Evolutionary conservation across 2,329 filamentous ascomycete genomes (phyloP), one percentile per base, ranked within the genome.

Genomic region (Xylaria sp.): DNA sequence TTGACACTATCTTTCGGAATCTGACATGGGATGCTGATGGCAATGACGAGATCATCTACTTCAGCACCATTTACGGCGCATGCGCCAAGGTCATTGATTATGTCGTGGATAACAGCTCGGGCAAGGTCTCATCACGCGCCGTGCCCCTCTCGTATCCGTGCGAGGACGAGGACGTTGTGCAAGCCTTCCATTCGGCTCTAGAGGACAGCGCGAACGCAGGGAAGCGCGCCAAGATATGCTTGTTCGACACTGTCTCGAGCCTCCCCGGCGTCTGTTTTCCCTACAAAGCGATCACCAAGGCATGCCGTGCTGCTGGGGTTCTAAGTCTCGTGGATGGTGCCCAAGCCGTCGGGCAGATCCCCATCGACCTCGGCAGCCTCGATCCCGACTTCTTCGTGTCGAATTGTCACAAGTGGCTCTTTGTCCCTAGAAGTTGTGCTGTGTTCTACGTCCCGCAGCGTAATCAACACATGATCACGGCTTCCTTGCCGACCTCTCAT

Each of bases 321-420:
- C 73, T 94, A 57, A 93, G 89, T 69, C 79, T 92, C 19, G 81
- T 97, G 38, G 94, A 98, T 74, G 94, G 87, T 15, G 94, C 94
- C 0, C 94, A 98, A 76, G 89, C 90, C 1, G 79, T 96, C 23
- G 94, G 94, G 1, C 90, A 95, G 76, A 83, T 97, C 7, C 81
- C 84, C 0, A 76, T 97, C 7, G 86, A 96, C 75, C 77, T 97
- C 14, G 67, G 73, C 0, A 75, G 78, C 3, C 78, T 93, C 2
- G 85, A 93, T 65, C 89, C 92, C 0, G 94, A 97, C 76, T 97
- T 96, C 78, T 92, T 96, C 72, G 84, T 94, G 14, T 89, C 84
- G 58, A 97, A 97, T 75, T 92, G 88, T 70, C 92, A 96, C 80
- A 96, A 96, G 80, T 98, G 94, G 94, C 86, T 97, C 7, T 89